A percentile compares a stretch with the other conserved stretches of the same genome.
phyloP scores from a whole-genome alignment of 352 stramenopile species.

The Globisporangium cederbergense region DNA sequence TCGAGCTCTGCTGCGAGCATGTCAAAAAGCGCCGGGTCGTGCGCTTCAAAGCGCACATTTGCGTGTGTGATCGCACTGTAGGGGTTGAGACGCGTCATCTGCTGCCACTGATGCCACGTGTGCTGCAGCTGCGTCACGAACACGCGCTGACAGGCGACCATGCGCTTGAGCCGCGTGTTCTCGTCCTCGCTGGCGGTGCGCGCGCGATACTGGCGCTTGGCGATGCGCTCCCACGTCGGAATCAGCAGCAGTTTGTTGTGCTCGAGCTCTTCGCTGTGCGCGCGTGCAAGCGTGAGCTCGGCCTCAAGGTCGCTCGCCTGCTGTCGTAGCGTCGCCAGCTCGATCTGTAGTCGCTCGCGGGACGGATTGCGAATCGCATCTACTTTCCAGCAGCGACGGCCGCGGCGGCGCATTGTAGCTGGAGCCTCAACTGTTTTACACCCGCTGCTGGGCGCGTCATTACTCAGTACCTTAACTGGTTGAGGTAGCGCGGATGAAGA shows the following conservation, averaged over 20 bases:
- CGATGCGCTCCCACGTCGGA: slow-evolving; percentile 14
- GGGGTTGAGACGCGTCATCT: neutral
- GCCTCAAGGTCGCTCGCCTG: slow-evolving; percentile 5
- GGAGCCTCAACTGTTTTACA: neutral
- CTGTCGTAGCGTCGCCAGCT: slow-evolving; percentile 9
- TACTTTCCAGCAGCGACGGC: neutral
- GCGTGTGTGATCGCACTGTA: neutral
- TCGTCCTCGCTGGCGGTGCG: slow-evolving; percentile 4
- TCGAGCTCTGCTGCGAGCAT: slow-evolving; percentile 5
- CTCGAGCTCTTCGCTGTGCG: neutral
- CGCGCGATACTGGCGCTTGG: slow-evolving; percentile 9
- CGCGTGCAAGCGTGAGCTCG: slow-evolving; percentile 10
- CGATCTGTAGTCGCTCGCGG: slow-evolving; percentile 15
- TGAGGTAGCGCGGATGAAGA: neutral
- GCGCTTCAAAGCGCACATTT: neutral
- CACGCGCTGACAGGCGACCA: slow-evolving; percentile 12
- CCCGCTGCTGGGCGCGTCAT: too few relatives aligned
- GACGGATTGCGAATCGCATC: slow-evolving; percentile 10
- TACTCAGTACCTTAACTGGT: too few relatives aligned
- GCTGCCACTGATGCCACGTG: slow-evolving; percentile 3
- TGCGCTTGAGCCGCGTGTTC: slow-evolving; percentile 5
- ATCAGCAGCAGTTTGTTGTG: slow-evolving; percentile 10
- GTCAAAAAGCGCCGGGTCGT: slow-evolving; percentile 4
- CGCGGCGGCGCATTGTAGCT: neutral
- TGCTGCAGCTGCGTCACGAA: slow-evolving; percentile 11